phyloP scores from a whole-genome alignment of 352 stramenopile genomes.

The Pythium insidiosum region DNA sequence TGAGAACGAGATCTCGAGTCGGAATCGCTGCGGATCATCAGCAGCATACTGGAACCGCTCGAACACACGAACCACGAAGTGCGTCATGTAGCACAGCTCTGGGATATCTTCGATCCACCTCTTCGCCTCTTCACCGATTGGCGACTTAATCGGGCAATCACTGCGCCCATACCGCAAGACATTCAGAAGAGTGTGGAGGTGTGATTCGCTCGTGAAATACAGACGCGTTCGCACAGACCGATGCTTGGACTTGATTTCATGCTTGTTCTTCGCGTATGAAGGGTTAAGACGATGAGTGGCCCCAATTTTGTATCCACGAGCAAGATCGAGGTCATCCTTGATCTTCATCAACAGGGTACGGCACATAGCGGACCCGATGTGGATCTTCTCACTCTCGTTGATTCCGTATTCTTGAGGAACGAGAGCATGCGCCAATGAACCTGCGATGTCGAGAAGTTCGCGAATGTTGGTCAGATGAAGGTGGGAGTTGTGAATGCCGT shows the following conservation, averaged over 20 bases:
- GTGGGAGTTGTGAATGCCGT: slow-evolving; percentile 97
- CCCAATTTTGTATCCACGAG: slow-evolving; percentile 53
- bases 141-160: slow-evolving; percentile 42
- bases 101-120: slow-evolving; percentile 89
- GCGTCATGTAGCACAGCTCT: slow-evolving; percentile 99
- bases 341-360: slow-evolving; percentile 85
- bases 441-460: slow-evolving; percentile 93
- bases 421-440: slow-evolving; percentile 86
- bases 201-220: slow-evolving; percentile 99
- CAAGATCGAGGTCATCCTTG: slow-evolving; percentile 79
- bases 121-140: slow-evolving; percentile 58
- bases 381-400: slow-evolving; percentile 79
- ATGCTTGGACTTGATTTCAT: slow-evolving; percentile 88
- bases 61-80: slow-evolving; percentile 99
- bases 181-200: slow-evolving; percentile 98
- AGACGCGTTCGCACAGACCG: slow-evolving; percentile 96
- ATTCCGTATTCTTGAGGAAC: slow-evolving; percentile 88
- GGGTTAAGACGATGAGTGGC: slow-evolving; percentile 79
- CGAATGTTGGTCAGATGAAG: slow-evolving; percentile 89
- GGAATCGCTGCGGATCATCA: slow-evolving; percentile 69
- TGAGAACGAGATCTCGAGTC: slow-evolving; percentile 81
- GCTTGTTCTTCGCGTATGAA: slow-evolving; percentile 74
- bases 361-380: slow-evolving; percentile 84
- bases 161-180: slow-evolving; percentile 89
- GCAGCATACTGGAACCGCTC: slow-evolving; percentile 82